Base-by-base conservation (phyloP, 352 stramenopile genomes). In the Globisporangium nunn region DNA sequence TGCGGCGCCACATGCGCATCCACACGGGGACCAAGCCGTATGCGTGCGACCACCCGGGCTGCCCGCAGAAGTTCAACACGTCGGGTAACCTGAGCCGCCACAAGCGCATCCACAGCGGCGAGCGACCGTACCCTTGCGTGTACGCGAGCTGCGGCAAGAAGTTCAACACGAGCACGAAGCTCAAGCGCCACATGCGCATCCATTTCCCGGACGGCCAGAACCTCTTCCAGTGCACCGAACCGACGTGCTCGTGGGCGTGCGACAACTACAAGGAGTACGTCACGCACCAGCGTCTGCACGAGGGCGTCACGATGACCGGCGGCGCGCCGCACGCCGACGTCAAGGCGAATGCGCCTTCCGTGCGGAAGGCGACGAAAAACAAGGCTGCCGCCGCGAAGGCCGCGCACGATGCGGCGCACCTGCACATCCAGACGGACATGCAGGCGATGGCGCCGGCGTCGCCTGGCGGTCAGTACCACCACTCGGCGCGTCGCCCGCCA, bases 151-250 rank as follows among this genome's bases (percentile, higher is more conserved):
- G 85, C 66, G 78, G 74, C 62, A 95, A 95, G 64, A 73, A 77
- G 41, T 95, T 95, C 59, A 92, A 91, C 65, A 95, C 83, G 29
- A 92, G 81, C 67, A 92, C 83, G n/a, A 95, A 95, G 67, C 73
- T 95, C 49, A 91, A 92, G 70, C 72, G 85, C 17, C 85, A 95
- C 67, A 90, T 93, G 81, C 82, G 83, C 55, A 89, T 90, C 61
- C 85, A 95, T 61, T 94, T 89, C 56, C 82, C 82, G 1, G 78
- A 92, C 8, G 82, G 75, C 4, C 70, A 87, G 41, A 84, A 88
- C 51, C 58, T 90, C 41, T 92, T 92, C 63, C 79, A 68, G 18
- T 92, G 82, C 68, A 72, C 81, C 8, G 71, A 62, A n/a, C 63
- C 70, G 48, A 59, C 67, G 54, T 91, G 81, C 60, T 58, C 48